Base-by-base conservation (phyloP, 1,284 basidiomycete species). In the Boletus smithii region DNA sequence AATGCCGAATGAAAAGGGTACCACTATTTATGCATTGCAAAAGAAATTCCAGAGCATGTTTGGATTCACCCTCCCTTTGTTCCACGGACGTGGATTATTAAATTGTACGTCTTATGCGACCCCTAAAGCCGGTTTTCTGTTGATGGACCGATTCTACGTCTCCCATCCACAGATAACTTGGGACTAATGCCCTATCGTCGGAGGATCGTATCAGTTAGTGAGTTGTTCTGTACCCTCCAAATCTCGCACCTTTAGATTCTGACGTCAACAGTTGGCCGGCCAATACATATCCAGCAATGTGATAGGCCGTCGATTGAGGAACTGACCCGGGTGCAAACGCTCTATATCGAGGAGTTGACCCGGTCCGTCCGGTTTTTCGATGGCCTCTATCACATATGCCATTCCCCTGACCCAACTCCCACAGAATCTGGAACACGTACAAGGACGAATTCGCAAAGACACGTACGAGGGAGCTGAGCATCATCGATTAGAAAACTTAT, bases 41-140 rank as follows among this genome's bases (percentile, higher is more conserved):
- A 91, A 91, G 66, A 83, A 82, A 57, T 97, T 98, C 66, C 93
- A 97, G 67, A 79, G 76, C 41, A 67, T 91, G 32, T 97, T 98
- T 61, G 97, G 95, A 0, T 99, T 98, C 64, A 99, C 95, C 0
- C 70, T 99, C n/a, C 95, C 95, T 18, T 68, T 95, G 34, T 95
- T 97, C 69, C 92, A 95, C 67, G 94, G 94, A 4, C 75, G 92
- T 54, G 91, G 92, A 5, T 69, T 98, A 42, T 77, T 97, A 58
- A 97, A 97, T 67, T 95, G 92, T 92, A 54, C 37, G 85, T 67
- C 7, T 13, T 5, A 22, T 22, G 22, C 20, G 24, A 8, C 32
- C 9, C n/a, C 46, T 8, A 14, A 23, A 10, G 14, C 23, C n/a
- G n/a, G n/a, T n/a, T n/a, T n/a, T n/a, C 8, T n/a, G 31, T 33